Conservation (phyloP, 2,329 filamentous ascomycete species). For the Pseudogymnoascus sp. region DNA sequence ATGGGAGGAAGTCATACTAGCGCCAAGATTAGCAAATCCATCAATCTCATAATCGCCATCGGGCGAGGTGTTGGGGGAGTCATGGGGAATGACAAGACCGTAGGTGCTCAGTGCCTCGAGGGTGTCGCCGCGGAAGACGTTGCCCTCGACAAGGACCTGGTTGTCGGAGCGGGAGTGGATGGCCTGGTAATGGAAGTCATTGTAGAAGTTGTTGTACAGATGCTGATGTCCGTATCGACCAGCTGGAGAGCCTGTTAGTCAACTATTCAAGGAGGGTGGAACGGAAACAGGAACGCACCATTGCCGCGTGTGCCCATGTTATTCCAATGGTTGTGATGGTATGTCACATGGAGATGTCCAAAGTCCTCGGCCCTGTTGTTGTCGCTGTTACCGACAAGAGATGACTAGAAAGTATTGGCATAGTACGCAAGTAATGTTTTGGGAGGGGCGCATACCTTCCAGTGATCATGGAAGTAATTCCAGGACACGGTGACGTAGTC, state of each 20-base stretch:
- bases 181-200: conserved; percentile 39
- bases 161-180: conserved; percentile 41
- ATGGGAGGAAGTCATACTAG: conserved; percentile 31
- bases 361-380: conserved; percentile 21
- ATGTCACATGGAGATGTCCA: conserved; percentile 22
- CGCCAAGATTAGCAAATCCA: conserved; percentile 45
- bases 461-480: conserved; percentile 36
- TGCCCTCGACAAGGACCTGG: conserved; percentile 41
- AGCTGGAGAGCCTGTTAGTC: conserved; percentile 39
- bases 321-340: conserved; percentile 21
- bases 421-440: too few species aligned
- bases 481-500: conserved; percentile 37
- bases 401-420: conserved; percentile 11
- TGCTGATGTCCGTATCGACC: conserved; percentile 42
- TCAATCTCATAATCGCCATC: conserved; percentile 47
- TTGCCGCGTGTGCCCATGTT: conserved; percentile 17
- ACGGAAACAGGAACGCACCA: conserved; percentile 37
- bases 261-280: conserved; percentile 39
- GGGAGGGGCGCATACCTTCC: conserved; percentile 14
- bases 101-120: conserved; percentile 44
- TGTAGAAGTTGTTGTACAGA: conserved; percentile 41
- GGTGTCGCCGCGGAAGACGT: conserved; percentile 39
- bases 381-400: conserved; percentile 24
- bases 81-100: conserved; percentile 45
- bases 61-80: conserved; percentile 44